phyloP scores from a whole-genome alignment of 176 grass and related monocot species.

The Hsuehochloa calcarea region DNA sequence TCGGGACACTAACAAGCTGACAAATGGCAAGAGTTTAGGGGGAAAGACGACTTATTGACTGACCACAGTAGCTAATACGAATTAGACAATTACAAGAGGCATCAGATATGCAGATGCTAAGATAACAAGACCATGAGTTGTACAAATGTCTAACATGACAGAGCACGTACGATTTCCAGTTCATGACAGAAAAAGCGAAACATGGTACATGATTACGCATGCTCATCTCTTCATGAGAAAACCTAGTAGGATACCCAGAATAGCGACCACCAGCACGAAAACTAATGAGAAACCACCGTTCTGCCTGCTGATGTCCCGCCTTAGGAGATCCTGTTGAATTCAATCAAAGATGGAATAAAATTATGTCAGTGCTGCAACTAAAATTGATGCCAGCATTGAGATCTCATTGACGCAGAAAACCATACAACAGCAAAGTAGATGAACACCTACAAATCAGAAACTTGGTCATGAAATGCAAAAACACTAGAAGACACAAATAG shows the following conservation, averaged over 20 bases:
- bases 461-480: conserved; percentile 1
- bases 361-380: background rate
- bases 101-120: conserved; percentile 33
- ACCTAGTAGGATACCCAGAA: conserved; percentile 75
- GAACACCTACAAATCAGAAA: background rate
- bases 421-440: background rate
- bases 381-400: conserved; percentile 10
- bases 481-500: background rate
- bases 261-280: conserved; percentile 56
- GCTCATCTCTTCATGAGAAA: conserved; percentile 71
- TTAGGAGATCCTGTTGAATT: conserved; percentile 62
- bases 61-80: conserved; percentile 21
- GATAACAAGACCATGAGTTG: conserved; percentile 18
- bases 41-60: conserved; percentile 12
- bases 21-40: background rate
- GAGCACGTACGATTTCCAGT: background rate
- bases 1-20: conserved; percentile 12
- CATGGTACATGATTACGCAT: conserved; percentile 13
- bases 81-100: conserved; percentile 41
- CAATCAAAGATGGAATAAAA: conserved; percentile 12
- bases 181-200: conserved; percentile 14
- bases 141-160: conserved; percentile 40
- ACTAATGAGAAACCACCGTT: conserved; percentile 58
- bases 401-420: conserved; percentile 3
- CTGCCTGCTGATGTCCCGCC: conserved; percentile 56